These are phyloP conservation scores for Monosporascus sp. DNA, from an alignment of 2,329 filamentous ascomycete species.

Conservation along the genomic window DNA sequence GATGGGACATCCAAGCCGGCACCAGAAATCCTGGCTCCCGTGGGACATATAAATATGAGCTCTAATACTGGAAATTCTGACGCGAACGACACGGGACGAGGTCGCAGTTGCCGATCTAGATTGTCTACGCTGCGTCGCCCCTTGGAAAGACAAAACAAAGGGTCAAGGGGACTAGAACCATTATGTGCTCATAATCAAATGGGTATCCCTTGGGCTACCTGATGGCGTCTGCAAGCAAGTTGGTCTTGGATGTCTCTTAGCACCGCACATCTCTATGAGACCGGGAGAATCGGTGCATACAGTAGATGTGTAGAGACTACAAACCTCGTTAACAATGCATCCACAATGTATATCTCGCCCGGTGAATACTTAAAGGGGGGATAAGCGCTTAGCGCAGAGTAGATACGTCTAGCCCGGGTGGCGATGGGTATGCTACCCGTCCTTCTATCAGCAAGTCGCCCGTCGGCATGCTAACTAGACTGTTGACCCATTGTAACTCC, in stretches of 20 bases:
- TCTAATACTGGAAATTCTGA: neutral
- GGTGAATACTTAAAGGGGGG: no score
- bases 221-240: conserved; percentile 7
- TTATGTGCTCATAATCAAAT: conserved; percentile 2
- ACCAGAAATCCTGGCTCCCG: conserved; percentile 1
- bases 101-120: neutral
- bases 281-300: no score
- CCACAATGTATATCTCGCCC: no score
- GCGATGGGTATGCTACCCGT: no score
- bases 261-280: conserved; percentile 2
- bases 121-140: conserved; percentile 1
- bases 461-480: no score
- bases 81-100: conserved; percentile 1
- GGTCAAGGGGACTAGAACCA: neutral
- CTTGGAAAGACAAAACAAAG: conserved; percentile 1
- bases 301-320: no score
- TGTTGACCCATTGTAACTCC: no score
- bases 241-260: conserved; percentile 7
- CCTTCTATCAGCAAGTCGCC: no score
- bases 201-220: neutral
- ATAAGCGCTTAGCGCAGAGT: no score
- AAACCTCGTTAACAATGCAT: no score
- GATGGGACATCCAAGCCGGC: neutral
- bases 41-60: neutral
- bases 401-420: no score